Evolutionary conservation across 768 basidiomycete species (phyloP).

Genomic region (Termitomyces titanicus): DNA sequence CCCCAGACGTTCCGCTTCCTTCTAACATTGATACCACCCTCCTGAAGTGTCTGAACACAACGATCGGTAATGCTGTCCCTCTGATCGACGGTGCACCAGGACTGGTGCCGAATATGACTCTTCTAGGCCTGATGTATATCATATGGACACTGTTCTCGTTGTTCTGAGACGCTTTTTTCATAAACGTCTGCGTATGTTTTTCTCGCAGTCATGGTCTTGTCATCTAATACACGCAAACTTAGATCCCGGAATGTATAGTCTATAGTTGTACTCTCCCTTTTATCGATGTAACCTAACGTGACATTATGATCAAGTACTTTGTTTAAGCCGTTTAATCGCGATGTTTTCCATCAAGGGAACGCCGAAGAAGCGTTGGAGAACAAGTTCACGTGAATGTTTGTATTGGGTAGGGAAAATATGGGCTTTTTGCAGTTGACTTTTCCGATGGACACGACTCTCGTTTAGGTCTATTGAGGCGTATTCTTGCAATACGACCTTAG

Average conservation of each 20-base stretch:
- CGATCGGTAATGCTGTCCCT: constrained; percentile 56
- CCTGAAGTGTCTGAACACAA: constrained; percentile 56
- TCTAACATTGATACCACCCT: constrained; percentile 43
- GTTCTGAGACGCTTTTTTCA: constrained; percentile 17
- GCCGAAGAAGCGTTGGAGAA: no score
- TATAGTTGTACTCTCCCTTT: neutral
- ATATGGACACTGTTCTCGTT: constrained; percentile 15
- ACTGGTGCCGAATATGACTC: constrained; percentile 15
- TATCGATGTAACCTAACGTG: no score
- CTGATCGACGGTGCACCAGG: constrained; percentile 38
- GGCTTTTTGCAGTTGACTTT: no score
- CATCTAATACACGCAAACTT: neutral
- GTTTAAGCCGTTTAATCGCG: no score
- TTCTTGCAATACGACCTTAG: no score
- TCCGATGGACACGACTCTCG: no score
- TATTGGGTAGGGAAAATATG: no score
- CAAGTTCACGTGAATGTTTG: no score
- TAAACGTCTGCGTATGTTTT: neutral
- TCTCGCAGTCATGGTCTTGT: neutral
- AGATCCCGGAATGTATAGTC: neutral
- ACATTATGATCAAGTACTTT: no score
- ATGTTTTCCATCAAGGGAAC: no score
- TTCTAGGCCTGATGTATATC: constrained; percentile 20
- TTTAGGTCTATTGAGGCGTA: no score
- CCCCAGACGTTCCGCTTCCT: constrained; percentile 49